A percentile compares a stretch with the other conserved stretches of the same genome.
phyloP scores from a whole-genome alignment of 306 rosid species.

The Vachellia pachyceras region DNA sequence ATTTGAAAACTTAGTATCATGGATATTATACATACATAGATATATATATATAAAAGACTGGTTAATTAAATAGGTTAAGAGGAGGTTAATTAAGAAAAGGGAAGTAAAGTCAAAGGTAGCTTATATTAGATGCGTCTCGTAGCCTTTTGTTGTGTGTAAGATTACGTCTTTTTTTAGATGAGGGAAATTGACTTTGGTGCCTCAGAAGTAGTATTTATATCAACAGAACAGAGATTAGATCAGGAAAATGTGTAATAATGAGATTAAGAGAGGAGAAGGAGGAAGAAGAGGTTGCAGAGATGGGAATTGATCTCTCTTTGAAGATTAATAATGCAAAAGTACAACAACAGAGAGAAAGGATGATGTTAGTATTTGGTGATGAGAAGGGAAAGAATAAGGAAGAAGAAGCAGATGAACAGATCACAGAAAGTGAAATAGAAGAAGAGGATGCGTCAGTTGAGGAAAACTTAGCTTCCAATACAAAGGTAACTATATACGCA shows the following conservation, averaged over 20 bases:
- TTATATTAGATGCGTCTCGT: conserved; percentile 61
- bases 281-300: conserved; percentile 27
- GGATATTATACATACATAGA: too few relatives aligned
- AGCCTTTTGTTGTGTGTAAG: conserved; percentile 40
- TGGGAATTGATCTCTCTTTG: conserved; percentile 82
- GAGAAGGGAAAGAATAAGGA: conserved; percentile 34
- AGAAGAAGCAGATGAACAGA: conserved; percentile 43
- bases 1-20: background rate
- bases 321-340: conserved; percentile 46
- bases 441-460: conserved; percentile 59
- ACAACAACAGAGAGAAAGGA: background rate
- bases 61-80: conserved; percentile 38
- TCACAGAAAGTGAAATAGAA: conserved; percentile 56
- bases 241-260: conserved; percentile 27
- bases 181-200: conserved; percentile 91
- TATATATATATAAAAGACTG: too few relatives aligned
- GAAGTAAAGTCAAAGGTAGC: conserved; percentile 72
- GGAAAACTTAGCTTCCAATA: conserved; percentile 40
- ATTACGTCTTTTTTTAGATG: background rate
- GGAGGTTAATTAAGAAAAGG: conserved; percentile 47
- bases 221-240: conserved; percentile 2
- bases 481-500: conserved; percentile 43
- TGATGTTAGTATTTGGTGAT: background rate
- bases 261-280: conserved; percentile 46
- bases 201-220: conserved; percentile 68